Evolutionary conservation across 2,329 filamentous ascomycete genomes (phyloP).

Genomic region (Plenodomus lindquistii): DNA sequence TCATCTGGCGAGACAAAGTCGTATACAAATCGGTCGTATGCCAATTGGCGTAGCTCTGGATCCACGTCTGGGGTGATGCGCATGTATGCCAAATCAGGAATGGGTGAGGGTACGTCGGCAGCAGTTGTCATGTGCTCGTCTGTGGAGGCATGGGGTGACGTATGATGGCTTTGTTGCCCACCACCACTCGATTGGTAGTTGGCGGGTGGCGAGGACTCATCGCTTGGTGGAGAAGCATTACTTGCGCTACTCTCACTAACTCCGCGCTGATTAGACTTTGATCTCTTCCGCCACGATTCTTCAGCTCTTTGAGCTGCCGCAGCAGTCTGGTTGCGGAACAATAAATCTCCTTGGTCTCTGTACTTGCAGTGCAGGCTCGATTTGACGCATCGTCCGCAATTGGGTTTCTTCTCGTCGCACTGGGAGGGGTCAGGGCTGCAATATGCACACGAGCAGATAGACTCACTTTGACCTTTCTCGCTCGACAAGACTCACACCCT

Average conservation of each 20-base stretch:
- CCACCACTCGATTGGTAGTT: constrained; percentile 9
- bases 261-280: constrained; percentile 30
- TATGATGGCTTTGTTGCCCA: constrained; percentile 3
- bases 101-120: background rate
- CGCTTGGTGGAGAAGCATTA: constrained; percentile 15
- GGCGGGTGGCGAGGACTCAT: constrained; percentile 12
- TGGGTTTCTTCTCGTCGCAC: constrained; percentile 40
- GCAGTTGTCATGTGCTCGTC: constrained; percentile 4
- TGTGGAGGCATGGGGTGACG: constrained; percentile 1
- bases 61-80: constrained; percentile 13
- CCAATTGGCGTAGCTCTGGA: constrained; percentile 25
- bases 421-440: constrained; percentile 10
- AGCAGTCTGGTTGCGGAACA: constrained; percentile 41
- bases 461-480: constrained; percentile 41
- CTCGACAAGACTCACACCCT: constrained; percentile 40
- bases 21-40: constrained; percentile 39
- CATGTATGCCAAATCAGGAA: constrained; percentile 13
- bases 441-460: background rate
- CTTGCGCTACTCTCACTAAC: constrained; percentile 14
- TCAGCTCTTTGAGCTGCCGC: constrained; percentile 40
- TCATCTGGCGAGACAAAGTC: constrained; percentile 33
- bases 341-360: constrained; percentile 35
- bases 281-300: constrained; percentile 39
- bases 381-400: constrained; percentile 36
- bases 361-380: constrained; percentile 35